These are phyloP conservation scores for Fusarium sp. DNA, from an alignment of 2,329 filamentous ascomycete genomes.

Conservation along the genomic window DNA sequence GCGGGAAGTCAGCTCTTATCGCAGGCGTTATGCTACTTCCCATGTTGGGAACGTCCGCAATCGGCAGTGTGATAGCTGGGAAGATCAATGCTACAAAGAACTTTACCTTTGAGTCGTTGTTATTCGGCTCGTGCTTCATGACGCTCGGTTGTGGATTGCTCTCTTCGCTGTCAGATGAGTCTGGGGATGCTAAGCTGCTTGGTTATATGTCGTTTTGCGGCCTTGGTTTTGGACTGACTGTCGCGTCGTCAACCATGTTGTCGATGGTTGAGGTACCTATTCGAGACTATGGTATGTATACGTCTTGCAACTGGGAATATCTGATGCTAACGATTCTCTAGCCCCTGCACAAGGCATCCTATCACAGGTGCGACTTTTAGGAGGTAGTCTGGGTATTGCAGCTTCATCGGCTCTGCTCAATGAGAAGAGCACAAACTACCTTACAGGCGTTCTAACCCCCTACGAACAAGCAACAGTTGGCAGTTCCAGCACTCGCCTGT, in stretches of 20 bases:
- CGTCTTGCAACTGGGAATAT: background rate
- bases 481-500: constrained; percentile 42
- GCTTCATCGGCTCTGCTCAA: constrained; percentile 63
- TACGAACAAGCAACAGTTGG: constrained; percentile 50
- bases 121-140: constrained; percentile 59
- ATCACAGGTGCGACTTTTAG: constrained; percentile 65
- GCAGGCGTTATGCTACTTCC: constrained; percentile 67
- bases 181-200: constrained; percentile 60
- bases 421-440: constrained; percentile 48
- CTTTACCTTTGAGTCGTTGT: constrained; percentile 59
- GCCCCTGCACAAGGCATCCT: constrained; percentile 67
- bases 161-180: constrained; percentile 52
- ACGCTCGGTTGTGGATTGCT: constrained; percentile 63
- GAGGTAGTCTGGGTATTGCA: constrained; percentile 68
- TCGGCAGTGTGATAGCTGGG: constrained; percentile 60
- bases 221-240: constrained; percentile 65
- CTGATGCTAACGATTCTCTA: constrained; percentile 46
- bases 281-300: constrained; percentile 59
- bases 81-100: constrained; percentile 59
- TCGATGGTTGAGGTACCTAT: constrained; percentile 58
- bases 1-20: constrained; percentile 60
- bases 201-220: constrained; percentile 66
- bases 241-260: constrained; percentile 63
- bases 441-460: constrained; percentile 49
- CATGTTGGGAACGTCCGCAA: constrained; percentile 63